Base-by-base conservation (phyloP, 768 basidiomycete genomes). In the Suillus ampliporus region DNA sequence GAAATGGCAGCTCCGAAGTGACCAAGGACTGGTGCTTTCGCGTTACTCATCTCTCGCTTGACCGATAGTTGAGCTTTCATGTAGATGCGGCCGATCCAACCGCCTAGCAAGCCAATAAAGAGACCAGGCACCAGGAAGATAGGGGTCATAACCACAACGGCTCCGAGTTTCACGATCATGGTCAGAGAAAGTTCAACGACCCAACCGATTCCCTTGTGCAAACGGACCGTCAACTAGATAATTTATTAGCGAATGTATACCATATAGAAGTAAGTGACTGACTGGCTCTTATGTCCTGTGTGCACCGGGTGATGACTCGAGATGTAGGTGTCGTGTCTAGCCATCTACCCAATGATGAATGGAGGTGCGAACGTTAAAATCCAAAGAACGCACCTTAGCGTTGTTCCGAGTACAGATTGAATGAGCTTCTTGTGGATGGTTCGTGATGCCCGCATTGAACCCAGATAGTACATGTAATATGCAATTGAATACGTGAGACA, bases 291-390 rank as follows among this genome's bases (percentile, higher is more conserved):
- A 90, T 88, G 69, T 91, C 89, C 59, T 88, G 84, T 1, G 89
- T 90, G 70, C 85, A 86, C 56, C 89, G 81, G 34, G 87, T 77
- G 46, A 90, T 84, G 57, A 92, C 83, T 5, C 89, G 83, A n/a
- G 83, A 82, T 0, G 78, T 78, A 1, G 84, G 84, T 2, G 82
- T 83, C 8, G 71, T 78, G 63, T 86, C 84, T 10, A 85, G 74
- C 80, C 82, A 85, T 62, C 84, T 82, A 28, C 28, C 31, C 8
- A 69, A 70, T 38, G 67, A 76, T 72, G 76, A 62, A 75, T 69
- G 48, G 26, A 80, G 2, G 75, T 72, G 11, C 8, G 52, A 19
- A 31, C 47, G 26, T 23, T 23, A 59, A 44, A 19, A 51, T 31
- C 56, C 58, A 40, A 82, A 80, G 2, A 35, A 84, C 78, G 78